A percentile compares a stretch with the other conserved stretches of the same genome.
Conservation (phyloP, 306 rosid genomes). For the Cicer yamashitae region DNA sequence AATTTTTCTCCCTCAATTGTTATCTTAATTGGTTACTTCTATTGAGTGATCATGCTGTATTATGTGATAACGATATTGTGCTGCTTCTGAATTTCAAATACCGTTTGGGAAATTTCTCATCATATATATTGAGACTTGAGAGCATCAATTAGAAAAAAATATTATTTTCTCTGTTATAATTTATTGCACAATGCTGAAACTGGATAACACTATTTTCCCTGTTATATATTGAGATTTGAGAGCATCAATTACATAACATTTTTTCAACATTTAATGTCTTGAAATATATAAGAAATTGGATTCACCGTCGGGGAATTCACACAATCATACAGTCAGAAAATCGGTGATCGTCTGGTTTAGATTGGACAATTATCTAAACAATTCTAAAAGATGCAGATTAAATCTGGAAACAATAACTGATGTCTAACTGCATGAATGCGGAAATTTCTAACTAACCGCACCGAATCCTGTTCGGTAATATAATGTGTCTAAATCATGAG, state of each 20-base stretch:
- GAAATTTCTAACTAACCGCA: too few relatives aligned
- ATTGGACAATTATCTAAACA: too few relatives aligned
- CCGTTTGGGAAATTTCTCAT: neutral
- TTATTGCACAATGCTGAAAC: too few relatives aligned
- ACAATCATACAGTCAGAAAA: too few relatives aligned
- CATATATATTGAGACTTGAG: too few relatives aligned
- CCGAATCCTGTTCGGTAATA: neutral
- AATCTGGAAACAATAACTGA: too few relatives aligned
- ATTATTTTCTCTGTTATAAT: neutral
- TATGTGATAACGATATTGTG: neutral
- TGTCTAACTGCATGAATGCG: too few relatives aligned
- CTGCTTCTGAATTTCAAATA: conserved; percentile 4
- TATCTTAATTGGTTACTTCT: conserved; percentile 2
- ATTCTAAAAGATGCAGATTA: too few relatives aligned
- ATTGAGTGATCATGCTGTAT: neutral
- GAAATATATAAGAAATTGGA: too few relatives aligned
- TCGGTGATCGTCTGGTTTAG: too few relatives aligned
- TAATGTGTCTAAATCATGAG: neutral
- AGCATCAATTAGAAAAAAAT: too few relatives aligned
- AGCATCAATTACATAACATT: neutral
- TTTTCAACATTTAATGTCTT: neutral
- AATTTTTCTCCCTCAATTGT: neutral
- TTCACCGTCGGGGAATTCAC: too few relatives aligned
- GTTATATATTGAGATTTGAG: neutral
- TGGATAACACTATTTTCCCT: neutral